A percentile compares a stretch with the other conserved stretches of the same genome.
Conservation (phyloP, 1,284 basidiomycete species). For the Leccinum fallax region DNA sequence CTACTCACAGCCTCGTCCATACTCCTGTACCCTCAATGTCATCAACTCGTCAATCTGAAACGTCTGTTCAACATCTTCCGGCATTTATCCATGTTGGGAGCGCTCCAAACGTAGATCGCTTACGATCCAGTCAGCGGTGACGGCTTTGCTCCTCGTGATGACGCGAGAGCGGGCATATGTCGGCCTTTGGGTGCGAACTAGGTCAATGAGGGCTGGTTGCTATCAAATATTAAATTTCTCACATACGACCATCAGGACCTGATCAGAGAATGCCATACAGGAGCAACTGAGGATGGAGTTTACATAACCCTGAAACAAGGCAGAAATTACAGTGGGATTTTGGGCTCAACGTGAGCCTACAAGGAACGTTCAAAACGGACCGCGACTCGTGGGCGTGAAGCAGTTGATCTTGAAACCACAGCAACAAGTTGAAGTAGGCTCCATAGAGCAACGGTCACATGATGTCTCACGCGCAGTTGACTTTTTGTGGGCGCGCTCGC, state of each 20-base stretch:
- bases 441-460: slow-evolving; percentile 23
- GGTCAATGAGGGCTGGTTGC: slow-evolving; percentile 7
- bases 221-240: background rate
- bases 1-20: slow-evolving; percentile 18
- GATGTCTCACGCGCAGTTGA: slow-evolving; percentile 33
- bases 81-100: background rate
- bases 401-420: background rate
- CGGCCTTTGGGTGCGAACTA: slow-evolving; percentile 17
- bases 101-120: background rate
- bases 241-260: background rate
- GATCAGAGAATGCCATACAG: background rate
- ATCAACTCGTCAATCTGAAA: background rate
- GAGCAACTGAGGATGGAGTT: background rate
- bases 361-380: too few species aligned
- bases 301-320: background rate
- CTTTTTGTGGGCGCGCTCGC: slow-evolving; percentile 18
- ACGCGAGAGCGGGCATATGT: slow-evolving; percentile 11
- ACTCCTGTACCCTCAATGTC: background rate
- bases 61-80: background rate
- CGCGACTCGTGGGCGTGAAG: background rate
- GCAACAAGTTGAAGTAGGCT: background rate
- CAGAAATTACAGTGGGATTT: too few species aligned
- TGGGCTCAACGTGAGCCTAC: background rate
- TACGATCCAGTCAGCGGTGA: background rate
- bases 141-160: background rate